Percentiles rank a stretch among this genome's conserved stretches.
phyloP scores from a whole-genome alignment of 257 asterid genomes.

The Solanum peruvianum region DNA sequence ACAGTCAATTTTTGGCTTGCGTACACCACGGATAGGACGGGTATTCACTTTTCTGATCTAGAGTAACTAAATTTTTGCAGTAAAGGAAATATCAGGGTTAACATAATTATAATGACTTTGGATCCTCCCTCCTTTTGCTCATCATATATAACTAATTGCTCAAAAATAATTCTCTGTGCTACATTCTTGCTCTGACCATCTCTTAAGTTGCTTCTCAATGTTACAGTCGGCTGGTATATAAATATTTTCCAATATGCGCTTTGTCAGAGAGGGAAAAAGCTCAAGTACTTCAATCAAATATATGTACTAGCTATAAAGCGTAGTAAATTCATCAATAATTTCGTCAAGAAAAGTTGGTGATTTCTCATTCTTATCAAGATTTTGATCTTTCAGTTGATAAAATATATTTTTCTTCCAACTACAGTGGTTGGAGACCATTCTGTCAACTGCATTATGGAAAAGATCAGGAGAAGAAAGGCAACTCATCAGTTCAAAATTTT shows the following conservation, averaged over 20 bases:
- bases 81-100: neutral
- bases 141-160: neutral
- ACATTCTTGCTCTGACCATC: neutral
- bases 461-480: slow-evolving; percentile 42
- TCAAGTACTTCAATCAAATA: neutral
- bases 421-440: slow-evolving; percentile 50
- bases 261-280: neutral
- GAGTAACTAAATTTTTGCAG: neutral
- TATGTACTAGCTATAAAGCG: neutral
- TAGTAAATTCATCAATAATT: neutral
- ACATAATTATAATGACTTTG: neutral
- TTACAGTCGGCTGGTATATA: neutral
- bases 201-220: neutral
- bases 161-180: neutral
- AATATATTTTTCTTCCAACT: neutral
- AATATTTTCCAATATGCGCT: neutral
- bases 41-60: slow-evolving; percentile 5
- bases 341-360: neutral
- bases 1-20: slow-evolving; percentile 45
- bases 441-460: slow-evolving; percentile 48
- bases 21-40: slow-evolving; percentile 48
- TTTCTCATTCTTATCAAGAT: neutral
- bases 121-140: neutral
- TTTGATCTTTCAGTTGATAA: neutral
- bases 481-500: slow-evolving; percentile 27